Evolutionary conservation across 2,329 filamentous ascomycete species (phyloP), one percentile per base, ranked within the genome.

Genomic region (Colletotrichum lini): DNA sequence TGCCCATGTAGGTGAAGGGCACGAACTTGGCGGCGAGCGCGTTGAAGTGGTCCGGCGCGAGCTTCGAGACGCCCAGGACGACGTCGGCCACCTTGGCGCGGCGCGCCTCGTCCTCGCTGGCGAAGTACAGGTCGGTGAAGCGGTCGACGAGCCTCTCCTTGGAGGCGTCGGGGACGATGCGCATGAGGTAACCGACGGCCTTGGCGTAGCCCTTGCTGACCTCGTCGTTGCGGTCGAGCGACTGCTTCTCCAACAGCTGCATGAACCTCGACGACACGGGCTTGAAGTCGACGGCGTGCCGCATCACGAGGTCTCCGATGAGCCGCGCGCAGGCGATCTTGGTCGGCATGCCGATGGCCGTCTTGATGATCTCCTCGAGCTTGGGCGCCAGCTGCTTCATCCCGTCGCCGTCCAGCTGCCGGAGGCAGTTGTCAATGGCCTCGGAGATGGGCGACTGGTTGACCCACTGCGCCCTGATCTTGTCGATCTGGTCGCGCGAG

Each of bases 271-370:
- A 90, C 15, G 94, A 92, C 76, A 95, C 91, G 0, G 93, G 91
- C 47, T 88, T 89, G 80, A 98, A 94, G 40, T 95, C 85, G 47
- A 91, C 87, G 45, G 89, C 90, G 74, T 96, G 93, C 15, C 94
- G 90, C 61, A 95, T 96, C 61, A 94, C 93, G 9, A 99, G 87
- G 0, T 94, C 95, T 9, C 94, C 93, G 42, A 99, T 86, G 2
- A 98, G 91, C 66, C 94, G 90, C 74, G 93, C 93, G 77, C 95
- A 97, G 47, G 95, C 96, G 58, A 98, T 93, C 83, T 98, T 98
- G 0, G 95, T 97, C 2, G 96, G 96, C 82, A 98, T 91, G 1
- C 95, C 96, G 47, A 99, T 91, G 1, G 95, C 94, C 35, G 89
- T 91, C 79, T 96, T 96, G 81, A 98, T 94, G 0, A 93, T 92